Percentiles rank a stretch among this genome's conserved stretches.
phyloP scores from a whole-genome alignment of 305 asterid species.

The Solanum hybrid region DNA sequence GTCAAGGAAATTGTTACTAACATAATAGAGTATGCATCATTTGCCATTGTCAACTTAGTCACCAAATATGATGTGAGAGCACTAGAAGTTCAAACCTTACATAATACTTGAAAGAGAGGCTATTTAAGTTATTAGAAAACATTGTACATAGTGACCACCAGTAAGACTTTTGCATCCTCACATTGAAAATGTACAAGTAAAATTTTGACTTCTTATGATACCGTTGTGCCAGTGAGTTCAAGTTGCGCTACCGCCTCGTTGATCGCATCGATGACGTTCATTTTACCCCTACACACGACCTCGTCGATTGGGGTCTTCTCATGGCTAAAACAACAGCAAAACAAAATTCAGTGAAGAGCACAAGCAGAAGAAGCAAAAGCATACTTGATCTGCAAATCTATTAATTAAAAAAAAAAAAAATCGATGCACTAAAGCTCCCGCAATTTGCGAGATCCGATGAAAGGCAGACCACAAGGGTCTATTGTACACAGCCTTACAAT shows the following conservation, averaged over 20 bases:
- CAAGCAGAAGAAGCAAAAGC: background rate
- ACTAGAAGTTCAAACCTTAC: background rate
- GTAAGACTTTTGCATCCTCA: background rate
- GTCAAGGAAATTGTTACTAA: background rate
- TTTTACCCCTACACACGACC: constrained; percentile 53
- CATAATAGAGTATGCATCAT: background rate
- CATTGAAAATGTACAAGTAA: background rate
- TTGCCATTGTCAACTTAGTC: background rate
- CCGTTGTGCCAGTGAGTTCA: constrained; percentile 48
- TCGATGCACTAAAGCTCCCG: background rate
- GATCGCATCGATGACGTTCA: constrained; percentile 67
- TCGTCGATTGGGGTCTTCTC: constrained; percentile 87
- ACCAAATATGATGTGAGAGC: background rate
- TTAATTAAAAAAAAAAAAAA: background rate
- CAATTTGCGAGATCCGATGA: background rate
- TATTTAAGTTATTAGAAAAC: background rate
- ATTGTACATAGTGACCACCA: background rate
- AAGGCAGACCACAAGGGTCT: background rate
- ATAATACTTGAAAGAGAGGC: background rate
- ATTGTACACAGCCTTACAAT: background rate
- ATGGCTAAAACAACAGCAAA: constrained; percentile 37
- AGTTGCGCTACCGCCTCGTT: constrained; percentile 57
- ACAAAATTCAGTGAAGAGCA: background rate
- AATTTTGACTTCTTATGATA: constrained; percentile 21
- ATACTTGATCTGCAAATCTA: background rate